phyloP scores from a whole-genome alignment of 768 basidiomycete species.

The Lyophyllum semitale region DNA sequence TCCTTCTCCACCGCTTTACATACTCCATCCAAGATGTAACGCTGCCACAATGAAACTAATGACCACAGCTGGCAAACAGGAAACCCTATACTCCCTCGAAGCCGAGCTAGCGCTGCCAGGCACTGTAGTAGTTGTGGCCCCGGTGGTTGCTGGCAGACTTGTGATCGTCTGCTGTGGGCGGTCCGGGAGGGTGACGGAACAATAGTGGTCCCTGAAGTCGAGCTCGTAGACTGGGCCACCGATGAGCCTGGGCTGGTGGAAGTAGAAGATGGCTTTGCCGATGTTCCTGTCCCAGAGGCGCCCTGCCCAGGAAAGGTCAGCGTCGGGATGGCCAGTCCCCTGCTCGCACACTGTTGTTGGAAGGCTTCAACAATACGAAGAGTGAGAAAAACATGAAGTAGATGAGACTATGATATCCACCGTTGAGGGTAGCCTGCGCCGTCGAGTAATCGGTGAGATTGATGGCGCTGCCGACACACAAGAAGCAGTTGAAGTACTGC shows the following conservation, averaged over 20 bases:
- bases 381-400: background rate
- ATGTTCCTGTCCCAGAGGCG: background rate
- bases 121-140: too few relatives aligned
- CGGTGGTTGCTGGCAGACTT: background rate
- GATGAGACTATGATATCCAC: constrained; percentile 8
- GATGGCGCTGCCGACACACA: constrained; percentile 31
- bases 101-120: background rate
- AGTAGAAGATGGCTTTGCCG: background rate
- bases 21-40: background rate
- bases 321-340: constrained; percentile 22
- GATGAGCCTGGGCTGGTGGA: background rate
- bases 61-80: background rate
- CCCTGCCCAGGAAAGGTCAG: constrained; percentile 26
- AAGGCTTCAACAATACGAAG: constrained; percentile 15
- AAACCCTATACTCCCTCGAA: background rate
- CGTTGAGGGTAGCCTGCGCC: constrained; percentile 26
- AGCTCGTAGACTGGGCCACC: background rate
- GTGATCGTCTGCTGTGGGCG: constrained; percentile 2
- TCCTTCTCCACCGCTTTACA: background rate
- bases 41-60: background rate
- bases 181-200: background rate
- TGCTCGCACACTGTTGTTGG: constrained; percentile 20
- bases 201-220: background rate
- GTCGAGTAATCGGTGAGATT: constrained; percentile 28
- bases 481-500: constrained; percentile 42